These are phyloP conservation scores for Cymbopogon flexuosus DNA, from an alignment of 202 grass and related monocot genomes.

Conservation along the genomic window DNA sequence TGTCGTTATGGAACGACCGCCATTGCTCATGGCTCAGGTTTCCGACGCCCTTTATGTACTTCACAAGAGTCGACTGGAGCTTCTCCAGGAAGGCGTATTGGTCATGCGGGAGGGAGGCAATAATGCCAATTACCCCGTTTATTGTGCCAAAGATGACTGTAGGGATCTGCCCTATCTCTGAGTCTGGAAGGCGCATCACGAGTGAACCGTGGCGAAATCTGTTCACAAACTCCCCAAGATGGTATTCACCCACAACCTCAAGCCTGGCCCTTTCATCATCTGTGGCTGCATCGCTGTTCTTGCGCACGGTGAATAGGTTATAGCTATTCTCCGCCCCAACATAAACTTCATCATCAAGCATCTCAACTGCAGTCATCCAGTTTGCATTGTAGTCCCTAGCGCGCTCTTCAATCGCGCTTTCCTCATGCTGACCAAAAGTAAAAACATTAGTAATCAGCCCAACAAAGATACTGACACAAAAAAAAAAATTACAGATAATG, in stretches of 20 bases:
- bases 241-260: conserved; percentile 91
- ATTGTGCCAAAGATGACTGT: conserved; percentile 93
- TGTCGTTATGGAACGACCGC: conserved; percentile 93
- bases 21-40: conserved; percentile 93
- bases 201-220: conserved; percentile 85
- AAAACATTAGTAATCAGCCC: not conserved
- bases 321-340: conserved; percentile 87
- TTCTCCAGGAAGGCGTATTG: conserved; percentile 89
- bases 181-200: conserved; percentile 86
- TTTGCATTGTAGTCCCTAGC: conserved; percentile 93
- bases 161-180: conserved; percentile 74
- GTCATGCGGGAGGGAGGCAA: conserved; percentile 90
- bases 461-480: not conserved
- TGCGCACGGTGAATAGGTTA: conserved; percentile 84
- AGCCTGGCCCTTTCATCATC: conserved; percentile 90
- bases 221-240: conserved; percentile 96
- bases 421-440: conserved; percentile 60
- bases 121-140: conserved; percentile 89
- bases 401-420: conserved; percentile 93
- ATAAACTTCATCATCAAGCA: conserved; percentile 91
- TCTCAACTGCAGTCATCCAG: conserved; percentile 98
- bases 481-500: not conserved
- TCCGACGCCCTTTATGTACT: conserved; percentile 92
- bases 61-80: conserved; percentile 71
- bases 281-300: conserved; percentile 93